A percentile compares a stretch with the other conserved stretches of the same genome.
These are phyloP conservation scores for Musa troglodytarum DNA, from an alignment of 176 grass and related monocot species.

Conservation along the genomic window DNA sequence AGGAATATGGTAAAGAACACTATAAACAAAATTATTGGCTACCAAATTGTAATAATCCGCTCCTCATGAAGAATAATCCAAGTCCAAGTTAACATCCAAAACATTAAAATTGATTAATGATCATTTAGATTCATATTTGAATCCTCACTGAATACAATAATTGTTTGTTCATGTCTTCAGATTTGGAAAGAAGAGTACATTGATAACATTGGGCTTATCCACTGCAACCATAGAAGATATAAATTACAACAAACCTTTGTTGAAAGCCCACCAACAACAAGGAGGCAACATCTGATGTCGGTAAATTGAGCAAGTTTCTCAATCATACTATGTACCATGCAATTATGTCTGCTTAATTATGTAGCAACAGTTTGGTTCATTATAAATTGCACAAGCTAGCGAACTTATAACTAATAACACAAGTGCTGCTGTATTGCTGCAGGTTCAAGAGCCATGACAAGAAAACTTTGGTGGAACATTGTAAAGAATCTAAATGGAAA, in stretches of 20 bases:
- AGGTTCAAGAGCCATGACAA: neutral
- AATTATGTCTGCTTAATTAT: conserved; percentile 1
- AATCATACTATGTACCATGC: conserved; percentile 91
- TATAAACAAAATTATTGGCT: too few species aligned
- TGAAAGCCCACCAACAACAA: conserved; percentile 86
- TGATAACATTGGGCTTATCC: too few species aligned
- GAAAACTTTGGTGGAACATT: neutral
- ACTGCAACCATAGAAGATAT: conserved; percentile 1
- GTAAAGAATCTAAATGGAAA: neutral
- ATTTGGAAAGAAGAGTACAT: too few species aligned
- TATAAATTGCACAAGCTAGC: neutral
- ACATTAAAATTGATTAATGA: too few species aligned
- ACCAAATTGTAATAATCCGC: too few species aligned
- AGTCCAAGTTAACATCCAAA: too few species aligned
- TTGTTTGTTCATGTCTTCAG: too few species aligned
- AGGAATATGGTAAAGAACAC: too few species aligned
- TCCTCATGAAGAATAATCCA: too few species aligned
- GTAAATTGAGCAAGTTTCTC: conserved; percentile 91
- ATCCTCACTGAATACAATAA: too few species aligned
- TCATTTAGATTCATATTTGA: too few species aligned
- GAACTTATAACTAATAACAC: neutral
- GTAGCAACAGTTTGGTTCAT: neutral
- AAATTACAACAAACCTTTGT: conserved; percentile 49
- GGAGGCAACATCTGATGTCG: conserved; percentile 94
- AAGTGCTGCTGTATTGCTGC: neutral